Evolutionary conservation across 2,329 filamentous ascomycete species (phyloP), one percentile per base, ranked within the genome.

Genomic region (Calonectria naviculata): DNA sequence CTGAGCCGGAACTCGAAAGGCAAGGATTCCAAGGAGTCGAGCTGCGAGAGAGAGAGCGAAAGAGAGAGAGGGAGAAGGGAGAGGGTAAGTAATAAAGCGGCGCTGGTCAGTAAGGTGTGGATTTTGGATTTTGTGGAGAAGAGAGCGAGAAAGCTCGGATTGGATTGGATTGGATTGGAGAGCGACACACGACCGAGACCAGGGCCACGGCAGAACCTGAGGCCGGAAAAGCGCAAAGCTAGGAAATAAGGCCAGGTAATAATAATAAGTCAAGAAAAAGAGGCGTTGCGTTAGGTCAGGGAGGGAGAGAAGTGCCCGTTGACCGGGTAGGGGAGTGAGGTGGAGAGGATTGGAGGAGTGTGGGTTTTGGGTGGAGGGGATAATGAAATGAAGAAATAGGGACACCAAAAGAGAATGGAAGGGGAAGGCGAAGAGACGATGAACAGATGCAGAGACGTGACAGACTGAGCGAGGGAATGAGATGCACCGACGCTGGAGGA

Each of bases 241-340:
- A 75, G 75, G 75, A 78, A 78, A 74, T 65, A 71, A 70, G 65
- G 70, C 61, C 75, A 78, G 74, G 74, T 56, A 58, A 42, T 34
- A 56, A 67, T 76, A 75, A 73, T 76, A 77, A 76, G 75, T 73
- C 74, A 74, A 74, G 78, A 73, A 79, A 78, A 79, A 80, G 76
- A 81, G 78, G 79, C 80, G 80, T 80, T 81, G 79, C 80, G 80
- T 80, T 81, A 81, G 80, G 78, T 64, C 75, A 77, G 65, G 78
- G 73, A 76, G 73, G 74, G 74, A 79, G 75, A 78, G 75, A 80
- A 79, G 75, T 77, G 73, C 74, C 77, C 75, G 74, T 67, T 60
- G 75, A 75, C 76, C 74, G 65, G 76, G 77, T 76, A 76, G 76
- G 34, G 79, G 78, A 82, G 79, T 80, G 79, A 76, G 67, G 73